Base-by-base conservation (phyloP, 495 filamentous ascomycete species). In the Patellaria atrata region DNA sequence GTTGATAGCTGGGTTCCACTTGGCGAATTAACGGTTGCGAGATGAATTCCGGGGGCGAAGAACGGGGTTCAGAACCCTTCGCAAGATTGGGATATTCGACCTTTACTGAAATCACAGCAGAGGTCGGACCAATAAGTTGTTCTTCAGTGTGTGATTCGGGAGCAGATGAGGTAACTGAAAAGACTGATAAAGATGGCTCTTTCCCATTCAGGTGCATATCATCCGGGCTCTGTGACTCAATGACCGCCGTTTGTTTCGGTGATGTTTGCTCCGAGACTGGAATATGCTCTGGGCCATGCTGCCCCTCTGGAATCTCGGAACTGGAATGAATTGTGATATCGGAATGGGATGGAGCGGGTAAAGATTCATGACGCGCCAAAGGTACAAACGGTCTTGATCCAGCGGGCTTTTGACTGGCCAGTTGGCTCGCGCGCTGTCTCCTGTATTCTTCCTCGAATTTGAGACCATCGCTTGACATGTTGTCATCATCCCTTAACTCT, bases 31-130 rank as follows among this genome's bases (percentile, higher is more conserved):
- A 20, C 13, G 19, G 27, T 13, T 28, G 37, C 13, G 37, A 22
- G n/a, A n/a, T n/a, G n/a, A n/a, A n/a, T 7, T 12, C 17, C 15
- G 19, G 37, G 14, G 32, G 19, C 14, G 20, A 23, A 4, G 32
- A 22, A 11, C 11, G 9, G 9, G 32, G 32, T n/a, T n/a, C n/a
- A n/a, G n/a, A n/a, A n/a, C n/a, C n/a, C n/a, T n/a, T n/a, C n/a
- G n/a, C n/a, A 34, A 34, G 32, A 5, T 9, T 20, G 14, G 32
- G 32, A 22, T 34, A 34, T 9, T 12, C 25, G 16, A 34, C 32
- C 25, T 34, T 13, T 4, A 10, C 19, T 23, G 32, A n/a, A n/a
- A n/a, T n/a, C n/a, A n/a, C n/a, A 11, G 19, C 3, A 12, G 19
- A 3, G n/a, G 22, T 22, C 10, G n/a, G 28, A 5, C 20, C 3